phyloP scores from a whole-genome alignment of 2,329 filamentous ascomycete genomes.

The Ceratocystis destructans region DNA sequence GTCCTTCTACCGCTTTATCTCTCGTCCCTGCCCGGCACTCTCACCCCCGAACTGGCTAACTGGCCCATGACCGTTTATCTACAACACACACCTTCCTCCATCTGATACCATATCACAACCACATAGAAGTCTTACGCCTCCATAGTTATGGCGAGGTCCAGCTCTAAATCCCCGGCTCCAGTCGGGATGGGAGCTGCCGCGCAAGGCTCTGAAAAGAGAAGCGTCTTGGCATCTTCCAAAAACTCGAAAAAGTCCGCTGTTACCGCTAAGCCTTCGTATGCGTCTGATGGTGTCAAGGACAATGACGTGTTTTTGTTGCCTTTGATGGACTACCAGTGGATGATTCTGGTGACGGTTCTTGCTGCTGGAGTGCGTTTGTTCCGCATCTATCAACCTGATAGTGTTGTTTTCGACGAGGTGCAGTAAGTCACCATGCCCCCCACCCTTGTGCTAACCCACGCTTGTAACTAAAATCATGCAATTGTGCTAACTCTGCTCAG shows the following conservation, averaged over 20 bases:
- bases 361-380: slow-evolving; percentile 75
- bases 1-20: not conserved
- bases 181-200: not conserved
- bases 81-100: not conserved
- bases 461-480: not conserved
- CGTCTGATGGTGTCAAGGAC: slow-evolving; percentile 68
- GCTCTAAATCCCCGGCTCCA: slow-evolving; percentile 9
- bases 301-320: slow-evolving; percentile 87
- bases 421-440: slow-evolving; percentile 53
- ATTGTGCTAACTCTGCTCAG: slow-evolving; percentile 32
- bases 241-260: slow-evolving; percentile 4
- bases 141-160: slow-evolving; percentile 8
- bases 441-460: not conserved
- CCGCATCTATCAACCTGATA: slow-evolving; percentile 88
- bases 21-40: not conserved
- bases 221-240: not conserved
- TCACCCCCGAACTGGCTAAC: not conserved
- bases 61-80: not conserved
- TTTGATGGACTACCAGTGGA: slow-evolving; percentile 65
- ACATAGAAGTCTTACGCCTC: not conserved
- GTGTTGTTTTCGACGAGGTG: slow-evolving; percentile 97
- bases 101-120: not conserved
- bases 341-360: slow-evolving; percentile 58
- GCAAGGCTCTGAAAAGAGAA: not conserved
- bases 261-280: slow-evolving; percentile 40